Conservation (phyloP, 306 rosid species). For the Clitoria ternatea region DNA sequence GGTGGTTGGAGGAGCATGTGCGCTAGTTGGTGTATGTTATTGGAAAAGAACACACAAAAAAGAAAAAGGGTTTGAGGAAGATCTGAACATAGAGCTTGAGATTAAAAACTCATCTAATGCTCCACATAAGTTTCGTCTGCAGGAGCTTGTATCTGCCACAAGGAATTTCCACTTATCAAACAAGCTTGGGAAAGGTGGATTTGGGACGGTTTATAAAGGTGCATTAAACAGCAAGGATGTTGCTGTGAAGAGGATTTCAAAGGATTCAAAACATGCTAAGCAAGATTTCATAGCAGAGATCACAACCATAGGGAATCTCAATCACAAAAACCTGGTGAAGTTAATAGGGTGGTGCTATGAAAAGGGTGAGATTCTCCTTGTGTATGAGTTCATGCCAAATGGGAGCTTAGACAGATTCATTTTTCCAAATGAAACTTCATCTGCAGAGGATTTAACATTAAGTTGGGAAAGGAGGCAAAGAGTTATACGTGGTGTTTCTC, state of each 20-base stretch:
- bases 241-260: constrained; percentile 5
- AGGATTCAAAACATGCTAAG: neutral
- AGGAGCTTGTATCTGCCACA: neutral
- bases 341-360: constrained; percentile 4
- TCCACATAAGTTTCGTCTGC: neutral
- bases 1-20: neutral
- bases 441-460: neutral
- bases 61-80: neutral
- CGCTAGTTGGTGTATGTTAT: neutral
- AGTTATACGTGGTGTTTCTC: neutral
- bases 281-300: neutral
- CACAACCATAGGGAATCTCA: neutral
- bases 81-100: neutral
- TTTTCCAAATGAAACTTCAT: neutral
- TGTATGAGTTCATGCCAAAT: constrained; percentile 6
- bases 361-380: neutral
- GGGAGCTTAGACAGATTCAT: constrained; percentile 3
- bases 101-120: neutral
- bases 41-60: neutral
- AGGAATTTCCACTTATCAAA: neutral
- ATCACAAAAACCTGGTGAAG: neutral
- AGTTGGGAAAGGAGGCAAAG: neutral
- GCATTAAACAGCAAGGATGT: neutral
- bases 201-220: neutral
- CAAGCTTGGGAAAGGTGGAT: neutral